phyloP scores from a whole-genome alignment of 768 basidiomycete genomes.

The Lepiota brunneoincarnata region DNA sequence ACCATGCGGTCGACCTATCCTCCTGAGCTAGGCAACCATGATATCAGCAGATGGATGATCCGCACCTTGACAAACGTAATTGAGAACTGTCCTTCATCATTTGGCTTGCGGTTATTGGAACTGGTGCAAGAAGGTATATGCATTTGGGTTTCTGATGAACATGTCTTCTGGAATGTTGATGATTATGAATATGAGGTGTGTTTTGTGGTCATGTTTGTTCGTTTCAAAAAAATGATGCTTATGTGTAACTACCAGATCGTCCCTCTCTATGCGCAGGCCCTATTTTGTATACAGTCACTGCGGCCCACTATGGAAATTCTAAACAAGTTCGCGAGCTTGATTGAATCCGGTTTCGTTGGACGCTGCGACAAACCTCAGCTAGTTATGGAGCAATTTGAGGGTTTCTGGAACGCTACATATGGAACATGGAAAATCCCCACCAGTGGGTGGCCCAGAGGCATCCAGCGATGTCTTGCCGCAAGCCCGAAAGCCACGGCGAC shows the following conservation, averaged over 20 bases:
- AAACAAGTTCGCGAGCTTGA: conserved; percentile 42
- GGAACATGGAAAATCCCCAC: conserved; percentile 36
- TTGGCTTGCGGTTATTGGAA: conserved; percentile 44
- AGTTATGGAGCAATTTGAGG: conserved; percentile 50
- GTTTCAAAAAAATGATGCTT: not conserved
- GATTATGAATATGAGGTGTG: conserved; percentile 62
- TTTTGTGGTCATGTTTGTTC: conserved; percentile 8
- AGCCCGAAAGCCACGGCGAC: conserved; percentile 3
- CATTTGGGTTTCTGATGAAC: conserved; percentile 66
- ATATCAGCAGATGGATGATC: conserved; percentile 60
- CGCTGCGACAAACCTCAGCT: conserved; percentile 42
- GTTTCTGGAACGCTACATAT: conserved; percentile 60
- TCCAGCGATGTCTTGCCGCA: conserved; percentile 24
- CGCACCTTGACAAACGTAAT: conserved; percentile 52
- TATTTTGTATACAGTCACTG: conserved; percentile 50
- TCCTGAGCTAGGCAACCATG: conserved; percentile 51
- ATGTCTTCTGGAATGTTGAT: conserved; percentile 41
- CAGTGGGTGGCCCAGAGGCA: conserved; percentile 51
- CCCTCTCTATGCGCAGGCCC: conserved; percentile 58
- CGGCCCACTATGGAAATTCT: conserved; percentile 39
- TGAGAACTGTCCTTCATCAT: conserved; percentile 51
- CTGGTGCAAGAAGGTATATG: conserved; percentile 50
- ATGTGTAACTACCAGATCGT: conserved; percentile 40
- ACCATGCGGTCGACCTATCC: conserved; percentile 65
- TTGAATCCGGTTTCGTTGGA: conserved; percentile 60